These are phyloP conservation scores for Naganishia randhawae DNA, from an alignment of 768 basidiomycete species.

Conservation along the genomic window DNA sequence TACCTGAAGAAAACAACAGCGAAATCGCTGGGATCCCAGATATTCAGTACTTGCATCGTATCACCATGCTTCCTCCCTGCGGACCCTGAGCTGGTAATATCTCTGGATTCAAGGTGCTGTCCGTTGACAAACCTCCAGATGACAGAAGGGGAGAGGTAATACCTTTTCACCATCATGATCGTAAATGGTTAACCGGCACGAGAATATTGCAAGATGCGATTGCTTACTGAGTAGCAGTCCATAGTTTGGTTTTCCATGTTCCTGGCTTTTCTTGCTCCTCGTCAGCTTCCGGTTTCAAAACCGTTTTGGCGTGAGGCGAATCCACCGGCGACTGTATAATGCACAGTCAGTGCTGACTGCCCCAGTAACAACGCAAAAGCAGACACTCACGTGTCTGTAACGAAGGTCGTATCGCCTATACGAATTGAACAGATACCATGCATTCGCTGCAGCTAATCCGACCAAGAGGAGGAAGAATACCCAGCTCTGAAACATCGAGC, in stretches of 20 bases:
- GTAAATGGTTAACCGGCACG: neutral
- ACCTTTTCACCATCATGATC: neutral
- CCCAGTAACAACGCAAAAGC: neutral
- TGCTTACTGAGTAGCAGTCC: conserved; percentile 24
- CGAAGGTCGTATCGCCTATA: conserved; percentile 49
- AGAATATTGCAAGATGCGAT: neutral
- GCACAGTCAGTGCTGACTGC: too few relatives aligned
- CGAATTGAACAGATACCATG: conserved; percentile 45
- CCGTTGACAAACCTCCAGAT: conserved; percentile 7
- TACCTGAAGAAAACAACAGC: conserved; percentile 48
- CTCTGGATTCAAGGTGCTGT: conserved; percentile 1
- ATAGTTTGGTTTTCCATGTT: conserved; percentile 13
- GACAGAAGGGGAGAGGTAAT: conserved; percentile 10
- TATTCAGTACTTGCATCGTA: conserved; percentile 43
- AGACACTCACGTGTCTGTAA: conserved; percentile 37
- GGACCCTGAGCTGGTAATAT: neutral
- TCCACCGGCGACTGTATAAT: conserved; percentile 33
- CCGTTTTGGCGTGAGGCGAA: conserved; percentile 44
- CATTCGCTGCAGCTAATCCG: conserved; percentile 37
- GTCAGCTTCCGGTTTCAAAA: conserved; percentile 33
- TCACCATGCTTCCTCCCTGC: conserved; percentile 24
- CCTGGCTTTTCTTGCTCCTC: neutral
- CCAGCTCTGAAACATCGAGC: conserved; percentile 24
- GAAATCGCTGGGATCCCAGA: conserved; percentile 50
- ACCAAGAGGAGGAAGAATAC: conserved; percentile 33